Conservation (phyloP, 768 basidiomycete genomes). For the Mrakia hoshinonis region DNA sequence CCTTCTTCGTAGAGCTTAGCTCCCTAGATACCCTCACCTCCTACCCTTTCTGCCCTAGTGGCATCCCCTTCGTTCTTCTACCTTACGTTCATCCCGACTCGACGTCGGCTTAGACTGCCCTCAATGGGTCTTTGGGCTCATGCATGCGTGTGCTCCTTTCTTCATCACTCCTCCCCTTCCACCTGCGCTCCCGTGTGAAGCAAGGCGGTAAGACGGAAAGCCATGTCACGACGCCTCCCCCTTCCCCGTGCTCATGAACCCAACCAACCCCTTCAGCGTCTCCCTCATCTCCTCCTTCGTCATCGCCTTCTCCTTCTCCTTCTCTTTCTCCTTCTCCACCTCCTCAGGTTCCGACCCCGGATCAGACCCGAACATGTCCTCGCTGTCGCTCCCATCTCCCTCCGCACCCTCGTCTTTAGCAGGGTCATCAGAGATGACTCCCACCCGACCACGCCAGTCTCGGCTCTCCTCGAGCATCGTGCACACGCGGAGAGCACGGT, state of each 20-base stretch:
- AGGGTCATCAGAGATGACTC: background rate
- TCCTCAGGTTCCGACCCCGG: background rate
- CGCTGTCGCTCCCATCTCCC: background rate
- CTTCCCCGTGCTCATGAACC: background rate
- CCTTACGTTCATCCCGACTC: no score
- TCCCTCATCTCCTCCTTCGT: constrained; percentile 1
- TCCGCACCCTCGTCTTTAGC: no score
- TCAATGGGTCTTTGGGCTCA: no score
- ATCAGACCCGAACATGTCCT: constrained; percentile 18
- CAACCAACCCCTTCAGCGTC: constrained; percentile 13
- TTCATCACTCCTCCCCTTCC: no score
- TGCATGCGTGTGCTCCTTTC: no score
- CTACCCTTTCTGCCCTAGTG: no score
- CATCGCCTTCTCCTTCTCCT: background rate
- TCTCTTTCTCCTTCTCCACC: background rate
- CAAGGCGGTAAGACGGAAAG: no score
- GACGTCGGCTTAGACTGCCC: no score
- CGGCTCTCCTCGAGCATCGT: background rate
- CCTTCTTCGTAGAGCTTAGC: no score
- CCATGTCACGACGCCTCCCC: background rate
- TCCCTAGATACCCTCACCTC: no score
- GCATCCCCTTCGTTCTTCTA: background rate
- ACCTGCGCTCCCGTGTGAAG: no score
- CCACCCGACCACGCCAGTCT: constrained; percentile 16
- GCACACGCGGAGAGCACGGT: constrained; percentile 13